Evolutionary conservation across 1,284 basidiomycete species (phyloP).

Genomic region (Stygiomarasmius scandens): DNA sequence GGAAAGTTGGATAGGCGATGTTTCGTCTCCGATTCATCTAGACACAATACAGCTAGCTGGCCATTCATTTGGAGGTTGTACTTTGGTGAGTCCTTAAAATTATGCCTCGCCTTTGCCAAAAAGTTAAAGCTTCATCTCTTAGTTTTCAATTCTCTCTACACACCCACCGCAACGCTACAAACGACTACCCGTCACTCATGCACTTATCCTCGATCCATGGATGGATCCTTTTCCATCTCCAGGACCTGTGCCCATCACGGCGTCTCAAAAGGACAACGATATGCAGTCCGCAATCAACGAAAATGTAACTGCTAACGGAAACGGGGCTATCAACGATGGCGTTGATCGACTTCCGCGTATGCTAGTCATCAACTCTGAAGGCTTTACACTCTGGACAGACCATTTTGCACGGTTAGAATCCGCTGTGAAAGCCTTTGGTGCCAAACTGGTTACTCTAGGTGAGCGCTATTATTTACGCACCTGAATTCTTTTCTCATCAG

Average conservation of each 20-base stretch:
- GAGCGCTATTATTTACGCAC: conserved; percentile 14
- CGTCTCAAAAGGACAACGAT: neutral
- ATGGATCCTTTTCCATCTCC: conserved; percentile 69
- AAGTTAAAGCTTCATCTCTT: neutral
- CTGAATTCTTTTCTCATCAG: neutral
- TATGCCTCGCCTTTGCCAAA: neutral
- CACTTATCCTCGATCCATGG: conserved; percentile 77
- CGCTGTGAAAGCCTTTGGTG: conserved; percentile 56
- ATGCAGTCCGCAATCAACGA: neutral
- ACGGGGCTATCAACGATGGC: conserved; percentile 13
- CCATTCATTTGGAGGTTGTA: conserved; percentile 81
- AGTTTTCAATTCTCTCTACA: conserved; percentile 60
- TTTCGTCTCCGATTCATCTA: conserved; percentile 38
- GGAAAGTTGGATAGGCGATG: conserved; percentile 37
- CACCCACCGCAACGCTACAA: conserved; percentile 36
- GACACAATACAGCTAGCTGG: conserved; percentile 58
- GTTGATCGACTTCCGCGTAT: conserved; percentile 36
- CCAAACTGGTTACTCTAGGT: conserved; percentile 56
- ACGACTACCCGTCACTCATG: conserved; percentile 53
- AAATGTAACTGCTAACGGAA: neutral
- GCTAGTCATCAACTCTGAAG: conserved; percentile 73
- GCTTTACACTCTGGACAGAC: conserved; percentile 73
- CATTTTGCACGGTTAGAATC: conserved; percentile 64
- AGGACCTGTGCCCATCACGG: conserved; percentile 41
- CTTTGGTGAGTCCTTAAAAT: conserved; percentile 50